These are phyloP conservation scores for Trichoderma simmonsii DNA, from an alignment of 2,329 filamentous ascomycete genomes.

Conservation along the genomic window DNA sequence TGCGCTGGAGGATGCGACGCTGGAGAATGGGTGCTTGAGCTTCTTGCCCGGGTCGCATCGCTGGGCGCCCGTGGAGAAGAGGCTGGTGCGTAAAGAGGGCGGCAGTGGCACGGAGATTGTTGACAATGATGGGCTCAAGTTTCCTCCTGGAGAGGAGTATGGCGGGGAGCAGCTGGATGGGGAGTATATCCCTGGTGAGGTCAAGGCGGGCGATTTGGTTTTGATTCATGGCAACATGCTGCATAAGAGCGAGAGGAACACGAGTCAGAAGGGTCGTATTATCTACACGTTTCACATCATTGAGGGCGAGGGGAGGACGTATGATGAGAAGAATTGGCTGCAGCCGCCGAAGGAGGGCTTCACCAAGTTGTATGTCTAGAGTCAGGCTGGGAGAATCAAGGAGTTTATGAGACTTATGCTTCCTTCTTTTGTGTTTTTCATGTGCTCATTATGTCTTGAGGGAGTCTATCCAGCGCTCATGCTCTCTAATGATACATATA, in stretches of 20 bases:
- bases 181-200: slow-evolving; percentile 75
- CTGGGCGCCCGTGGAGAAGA: slow-evolving; percentile 64
- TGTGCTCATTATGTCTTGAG: slow-evolving; percentile 6
- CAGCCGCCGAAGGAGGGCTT: slow-evolving; percentile 81
- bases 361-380: slow-evolving; percentile 56
- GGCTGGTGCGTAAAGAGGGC: slow-evolving; percentile 67
- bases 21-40: slow-evolving; percentile 82
- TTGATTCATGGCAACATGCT: slow-evolving; percentile 93
- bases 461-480: slow-evolving; percentile 7
- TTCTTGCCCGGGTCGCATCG: slow-evolving; percentile 82
- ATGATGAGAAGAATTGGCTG: slow-evolving; percentile 90
- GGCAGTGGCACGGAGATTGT: slow-evolving; percentile 65
- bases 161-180: slow-evolving; percentile 40
- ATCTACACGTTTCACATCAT: slow-evolving; percentile 99
- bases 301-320: slow-evolving; percentile 69
- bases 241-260: slow-evolving; percentile 95
- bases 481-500: slow-evolving; percentile 15
- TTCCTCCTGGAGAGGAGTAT: slow-evolving; percentile 55
- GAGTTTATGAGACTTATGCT: not conserved
- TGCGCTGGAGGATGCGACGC: slow-evolving; percentile 86
- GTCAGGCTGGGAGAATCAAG: not conserved
- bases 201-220: slow-evolving; percentile 86
- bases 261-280: slow-evolving; percentile 78
- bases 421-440: not conserved
- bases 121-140: slow-evolving; percentile 62